A percentile compares a stretch with the other conserved stretches of the same genome.
Conservation (phyloP, 306 rosid genomes). For the Senna siamea region DNA sequence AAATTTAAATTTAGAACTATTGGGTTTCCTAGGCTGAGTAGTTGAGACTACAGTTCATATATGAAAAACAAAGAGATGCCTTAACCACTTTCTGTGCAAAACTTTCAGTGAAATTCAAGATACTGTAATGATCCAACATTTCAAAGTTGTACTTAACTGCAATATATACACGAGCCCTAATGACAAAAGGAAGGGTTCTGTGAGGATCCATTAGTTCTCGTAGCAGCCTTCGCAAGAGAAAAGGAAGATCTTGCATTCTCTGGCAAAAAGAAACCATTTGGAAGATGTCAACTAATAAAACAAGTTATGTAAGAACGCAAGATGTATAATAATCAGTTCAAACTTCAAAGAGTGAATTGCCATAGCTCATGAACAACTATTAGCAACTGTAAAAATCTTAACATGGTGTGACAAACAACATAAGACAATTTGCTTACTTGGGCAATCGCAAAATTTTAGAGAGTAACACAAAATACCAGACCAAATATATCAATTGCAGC, state of each 20-base stretch:
- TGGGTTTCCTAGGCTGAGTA: no score
- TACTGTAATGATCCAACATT: not conserved
- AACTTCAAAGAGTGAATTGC: not conserved
- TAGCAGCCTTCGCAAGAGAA: conserved; percentile 69
- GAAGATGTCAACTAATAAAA: conserved; percentile 8
- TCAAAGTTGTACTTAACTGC: conserved; percentile 56
- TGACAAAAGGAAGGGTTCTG: conserved; percentile 82
- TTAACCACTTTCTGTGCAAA: not conserved
- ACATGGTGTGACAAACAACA: not conserved
- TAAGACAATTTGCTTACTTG: no score
- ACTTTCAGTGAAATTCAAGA: conserved; percentile 22
- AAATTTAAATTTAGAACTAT: no score
- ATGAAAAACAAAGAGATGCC: conserved; percentile 1
- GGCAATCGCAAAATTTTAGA: not conserved
- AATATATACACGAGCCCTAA: conserved; percentile 70
- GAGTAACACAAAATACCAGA: not conserved
- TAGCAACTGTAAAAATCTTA: not conserved
- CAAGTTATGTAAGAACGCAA: not conserved
- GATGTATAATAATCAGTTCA: not conserved
- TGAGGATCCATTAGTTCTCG: conserved; percentile 71
- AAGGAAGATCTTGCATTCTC: conserved; percentile 85
- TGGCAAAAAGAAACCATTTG: conserved; percentile 40
- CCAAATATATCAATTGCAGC: no score
- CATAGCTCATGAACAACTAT: not conserved
- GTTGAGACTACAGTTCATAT: no score